Base-by-base conservation (phyloP, 768 basidiomycete genomes). In the Auriculariales sp. region DNA sequence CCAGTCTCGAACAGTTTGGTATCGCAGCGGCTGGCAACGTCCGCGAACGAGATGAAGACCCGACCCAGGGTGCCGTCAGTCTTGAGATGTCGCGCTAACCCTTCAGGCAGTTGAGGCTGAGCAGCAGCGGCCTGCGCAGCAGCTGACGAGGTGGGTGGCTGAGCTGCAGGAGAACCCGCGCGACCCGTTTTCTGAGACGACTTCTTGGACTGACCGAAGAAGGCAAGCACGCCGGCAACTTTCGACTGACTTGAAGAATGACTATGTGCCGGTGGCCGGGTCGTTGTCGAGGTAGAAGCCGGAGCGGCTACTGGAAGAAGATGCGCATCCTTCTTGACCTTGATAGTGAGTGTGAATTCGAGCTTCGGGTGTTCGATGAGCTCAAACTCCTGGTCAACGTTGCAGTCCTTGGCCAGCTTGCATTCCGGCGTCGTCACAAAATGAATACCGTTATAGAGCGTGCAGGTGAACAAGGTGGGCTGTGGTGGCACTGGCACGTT, bases 391-490 rank as follows among this genome's bases (percentile, higher is more conserved):
- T 91, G 88, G 44, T 87, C 81, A 49, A 93, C 83, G 10, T 71
- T 69, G 48, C 75, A 73, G 44, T 83, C 77, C 34, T 62, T 59
- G 27, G 62, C 68, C 2, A 92, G 62, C n/a, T 70, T 68, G 49
- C 71, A 76, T 58, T 87, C 84, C 1, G 86, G 90, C 6, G 89
- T 95, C 3, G 86, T 88, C 30, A 97, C 93, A 55, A 84, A 92
- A 63, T 95, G 92, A 46, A 97, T 93, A 6, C 92, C 93, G 58
- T 98, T 98, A 65, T 98, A 95, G 53, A 98, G 71, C 0, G 89
- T 90, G 62, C 89, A 89, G 9, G 81, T 83, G 52, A 95, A 68
- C 25, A 68, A 72, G 0, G 92, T 91, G 0, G 75, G 65, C 54
- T 87, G 72, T n/a, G 68, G 66, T 0, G 92, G 93, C 28, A 97